phyloP scores from a whole-genome alignment of 352 stramenopile species.

The Phytophthora sp. region DNA sequence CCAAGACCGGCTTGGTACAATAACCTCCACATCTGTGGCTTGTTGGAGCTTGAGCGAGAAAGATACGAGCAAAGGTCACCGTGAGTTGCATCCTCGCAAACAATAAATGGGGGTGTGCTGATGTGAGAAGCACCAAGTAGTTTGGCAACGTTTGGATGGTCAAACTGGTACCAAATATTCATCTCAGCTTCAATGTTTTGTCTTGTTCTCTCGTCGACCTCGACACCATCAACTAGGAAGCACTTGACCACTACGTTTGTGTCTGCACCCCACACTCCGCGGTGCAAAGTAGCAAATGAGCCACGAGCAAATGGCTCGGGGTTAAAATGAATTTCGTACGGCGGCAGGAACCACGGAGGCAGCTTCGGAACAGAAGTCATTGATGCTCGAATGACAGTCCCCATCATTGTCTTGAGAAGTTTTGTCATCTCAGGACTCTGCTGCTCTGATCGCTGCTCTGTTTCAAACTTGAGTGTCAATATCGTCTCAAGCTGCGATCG shows the following conservation, averaged over 20 bases:
- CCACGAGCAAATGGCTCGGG: slow-evolving; percentile 18
- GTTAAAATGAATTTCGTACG: slow-evolving; percentile 16
- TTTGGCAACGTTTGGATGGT: slow-evolving; percentile 41
- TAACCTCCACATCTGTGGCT: slow-evolving; percentile 18
- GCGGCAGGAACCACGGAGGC: slow-evolving; percentile 24
- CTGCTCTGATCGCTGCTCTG: neutral
- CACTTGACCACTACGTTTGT: slow-evolving; percentile 44
- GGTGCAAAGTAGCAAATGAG: slow-evolving; percentile 29
- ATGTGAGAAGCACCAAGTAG: slow-evolving; percentile 42
- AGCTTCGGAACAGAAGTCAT: neutral
- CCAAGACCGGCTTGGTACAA: slow-evolving; percentile 42
- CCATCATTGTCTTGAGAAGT: slow-evolving; percentile 7
- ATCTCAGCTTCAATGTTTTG: slow-evolving; percentile 30
- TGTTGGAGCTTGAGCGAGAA: neutral
- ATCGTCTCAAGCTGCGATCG: slow-evolving; percentile 9
- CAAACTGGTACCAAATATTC: slow-evolving; percentile 29
- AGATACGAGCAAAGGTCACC: slow-evolving; percentile 25
- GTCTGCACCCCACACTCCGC: slow-evolving; percentile 18
- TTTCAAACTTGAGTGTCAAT: slow-evolving; percentile 17
- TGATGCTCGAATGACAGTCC: slow-evolving; percentile 16
- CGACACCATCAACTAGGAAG: slow-evolving; percentile 17
- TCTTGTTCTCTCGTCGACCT: neutral
- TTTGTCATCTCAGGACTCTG: neutral
- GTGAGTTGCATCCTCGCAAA: slow-evolving; percentile 29
- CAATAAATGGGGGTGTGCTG: slow-evolving; percentile 27